Evolutionary conservation across 805 yeast species (phyloP).

Genomic region (Candida berthetii): DNA sequence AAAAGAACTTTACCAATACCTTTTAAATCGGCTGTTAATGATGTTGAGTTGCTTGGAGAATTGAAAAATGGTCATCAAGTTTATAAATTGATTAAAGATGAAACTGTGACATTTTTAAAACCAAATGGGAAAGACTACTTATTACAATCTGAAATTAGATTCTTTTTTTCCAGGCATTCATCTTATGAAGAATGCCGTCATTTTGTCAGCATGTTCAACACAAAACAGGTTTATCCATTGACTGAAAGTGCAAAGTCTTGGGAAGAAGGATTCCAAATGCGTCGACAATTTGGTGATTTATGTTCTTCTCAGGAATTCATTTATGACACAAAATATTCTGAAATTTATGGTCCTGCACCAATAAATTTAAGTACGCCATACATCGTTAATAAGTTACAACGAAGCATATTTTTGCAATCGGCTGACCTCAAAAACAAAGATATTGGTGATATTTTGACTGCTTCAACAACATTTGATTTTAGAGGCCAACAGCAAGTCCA

Average conservation of each 20-base stretch:
- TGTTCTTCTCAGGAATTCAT: slow-evolving; percentile 18
- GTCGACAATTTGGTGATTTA: slow-evolving; percentile 32
- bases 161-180: slow-evolving; percentile 41
- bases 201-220: slow-evolving; percentile 29
- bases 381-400: slow-evolving; percentile 1
- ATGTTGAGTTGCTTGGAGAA: no score
- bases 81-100: slow-evolving; percentile 12
- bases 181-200: slow-evolving; percentile 33
- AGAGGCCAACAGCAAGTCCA: slow-evolving; percentile 3
- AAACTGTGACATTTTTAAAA: not conserved
- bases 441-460: not conserved
- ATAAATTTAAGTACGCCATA: not conserved
- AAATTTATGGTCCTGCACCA: slow-evolving; percentile 4
- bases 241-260: slow-evolving; percentile 27
- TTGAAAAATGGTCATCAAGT: slow-evolving; percentile 14
- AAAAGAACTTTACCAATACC: slow-evolving; percentile 2
- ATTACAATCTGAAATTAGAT: slow-evolving; percentile 29
- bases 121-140: slow-evolving; percentile 21
- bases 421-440: not conserved
- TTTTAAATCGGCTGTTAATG: slow-evolving; percentile 5
- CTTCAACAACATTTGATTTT: slow-evolving; percentile 2
- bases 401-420: not conserved
- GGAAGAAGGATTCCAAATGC: slow-evolving; percentile 32
- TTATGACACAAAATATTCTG: slow-evolving; percentile 7
- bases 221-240: slow-evolving; percentile 38